Evolutionary conservation across 2,329 filamentous ascomycete species (phyloP), one percentile per base, ranked within the genome.

Genomic region (Alternaria metachromatica): DNA sequence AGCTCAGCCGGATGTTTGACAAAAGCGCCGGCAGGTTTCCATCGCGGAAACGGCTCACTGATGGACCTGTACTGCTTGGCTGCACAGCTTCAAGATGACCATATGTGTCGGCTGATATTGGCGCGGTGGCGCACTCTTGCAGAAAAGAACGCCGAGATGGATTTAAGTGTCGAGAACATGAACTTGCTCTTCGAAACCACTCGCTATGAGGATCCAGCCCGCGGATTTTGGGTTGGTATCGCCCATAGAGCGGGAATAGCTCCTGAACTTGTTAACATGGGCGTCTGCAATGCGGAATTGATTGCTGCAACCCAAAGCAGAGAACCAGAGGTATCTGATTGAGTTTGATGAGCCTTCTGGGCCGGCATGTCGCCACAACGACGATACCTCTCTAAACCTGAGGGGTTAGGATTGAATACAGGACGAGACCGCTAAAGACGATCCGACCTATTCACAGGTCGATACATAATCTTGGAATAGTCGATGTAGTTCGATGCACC

Each of bases 111-210:
- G 9, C 30, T 54, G 13, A 48, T 59, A 37, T 20, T 63, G 12
- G 30, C 48, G 33, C 49, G 10, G 9, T 63, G 60, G 60, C 30
- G 12, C 13, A 11, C 28, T 45, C 30, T 50, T 4, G 37, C 30
- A 4, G 43, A 33, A 10, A 37, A 43, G 13, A 49, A 44, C 9
- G 33, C 33, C 21, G 49, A 59, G 18, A 18, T 63, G 5, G 30
- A 59, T 25, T 6, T 55, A 20, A 44, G n/a, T 21, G 23, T 60
- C 33, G 44, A 59, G 15, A 50, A 49, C 7, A 56, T 63, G 8
- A 63, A 60, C 18, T 33, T 59, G 18, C 49, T 63, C 18, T 63
- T 63, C 33, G 43, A 59, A 10, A 44, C 12, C 33, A 63, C 60
- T 10, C n/a, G 26, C n/a, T 18, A 10, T 15, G 43, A 9, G 13